Base-by-base conservation (phyloP, 2,329 filamentous ascomycete species). In the Aspergillus vadensis region DNA sequence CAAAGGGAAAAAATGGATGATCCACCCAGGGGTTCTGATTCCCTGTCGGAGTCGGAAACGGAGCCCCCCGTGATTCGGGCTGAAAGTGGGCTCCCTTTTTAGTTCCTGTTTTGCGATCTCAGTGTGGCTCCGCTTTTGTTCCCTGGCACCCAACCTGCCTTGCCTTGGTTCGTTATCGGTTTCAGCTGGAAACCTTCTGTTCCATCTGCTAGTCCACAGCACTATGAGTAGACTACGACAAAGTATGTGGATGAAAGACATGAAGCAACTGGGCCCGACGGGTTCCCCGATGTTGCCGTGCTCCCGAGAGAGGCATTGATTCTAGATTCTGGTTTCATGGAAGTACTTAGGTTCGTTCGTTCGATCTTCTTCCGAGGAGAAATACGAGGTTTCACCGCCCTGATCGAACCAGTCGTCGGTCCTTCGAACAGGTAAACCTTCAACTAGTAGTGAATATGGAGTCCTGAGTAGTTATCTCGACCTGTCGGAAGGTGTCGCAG, bases 1-100 rank as follows among this genome's bases (percentile, higher is more conserved):
- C 39, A 41, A 59, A 48, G 50, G 64, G 66, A 63, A 15, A 36
- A 36, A 5, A 57, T 65, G 66, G 65, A 60, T 72, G 72, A 74
- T 74, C 69, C 66, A 70, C 69, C 69, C 71, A 74, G 70, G 70
- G 70, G 66, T 69, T 60, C 48, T 55, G 61, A 62, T 61, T 62
- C 54, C 58, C 63, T 53, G 61, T 66, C 66, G 66, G 66, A 63
- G 17, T 58, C 63, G 61, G 61, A 39, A 63, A 43, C 63, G 57
- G 41, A 57, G 57, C 60, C 60, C 63, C 62, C 64, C 64, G 63
- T 64, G 56, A 60, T 61, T 65, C 58, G 56, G 55, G 59, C 51
- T 36, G 36, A 50, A 21, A 51, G 59, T 57, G 57, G 57, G 27
- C 44, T 55, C 36, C 53, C 49, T 30, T 39, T 5, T 48, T 63